Conservation (phyloP, 1,139 yeast genomes). For the Lizanozyma gosingica region DNA sequence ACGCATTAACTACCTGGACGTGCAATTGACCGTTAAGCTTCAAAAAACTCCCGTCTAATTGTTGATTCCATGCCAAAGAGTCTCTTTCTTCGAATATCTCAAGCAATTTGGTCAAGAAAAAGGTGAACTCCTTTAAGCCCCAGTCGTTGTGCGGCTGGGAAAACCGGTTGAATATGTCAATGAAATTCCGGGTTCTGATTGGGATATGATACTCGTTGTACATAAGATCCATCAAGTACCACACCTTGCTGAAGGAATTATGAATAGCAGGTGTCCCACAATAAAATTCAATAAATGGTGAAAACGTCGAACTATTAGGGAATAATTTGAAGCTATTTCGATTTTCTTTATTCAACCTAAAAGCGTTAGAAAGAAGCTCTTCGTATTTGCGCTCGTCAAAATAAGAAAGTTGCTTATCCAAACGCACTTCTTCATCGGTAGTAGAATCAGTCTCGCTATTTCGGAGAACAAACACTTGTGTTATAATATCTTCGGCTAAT, state of each 20-base stretch:
- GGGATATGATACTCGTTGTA: conserved; percentile 6
- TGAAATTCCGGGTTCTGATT: conserved; percentile 7
- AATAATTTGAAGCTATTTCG: background rate
- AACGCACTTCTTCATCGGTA: background rate
- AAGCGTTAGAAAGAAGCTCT: background rate
- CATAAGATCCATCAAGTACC: conserved; percentile 3
- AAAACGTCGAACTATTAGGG: conserved; percentile 8
- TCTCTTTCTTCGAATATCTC: background rate
- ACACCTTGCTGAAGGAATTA: conserved; percentile 2
- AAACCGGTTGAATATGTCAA: conserved; percentile 5
- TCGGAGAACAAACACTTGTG: conserved; percentile 1
- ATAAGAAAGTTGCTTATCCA: background rate
- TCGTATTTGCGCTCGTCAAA: background rate
- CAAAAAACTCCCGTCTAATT: background rate
- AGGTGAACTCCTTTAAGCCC: conserved; percentile 5
- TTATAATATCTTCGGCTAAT: background rate
- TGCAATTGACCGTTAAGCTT: background rate
- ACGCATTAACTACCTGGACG: background rate
- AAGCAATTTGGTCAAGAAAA: conserved; percentile 4
- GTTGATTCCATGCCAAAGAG: no score
- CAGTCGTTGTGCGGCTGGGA: conserved; percentile 6
- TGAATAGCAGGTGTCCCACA: conserved; percentile 3
- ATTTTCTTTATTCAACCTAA: no score
- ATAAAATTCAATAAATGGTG: conserved; percentile 6
- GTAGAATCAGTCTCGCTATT: background rate